Percentiles rank a stretch among this genome's conserved stretches.
phyloP scores from a whole-genome alignment of 768 basidiomycete species.

The Russula lepida region DNA sequence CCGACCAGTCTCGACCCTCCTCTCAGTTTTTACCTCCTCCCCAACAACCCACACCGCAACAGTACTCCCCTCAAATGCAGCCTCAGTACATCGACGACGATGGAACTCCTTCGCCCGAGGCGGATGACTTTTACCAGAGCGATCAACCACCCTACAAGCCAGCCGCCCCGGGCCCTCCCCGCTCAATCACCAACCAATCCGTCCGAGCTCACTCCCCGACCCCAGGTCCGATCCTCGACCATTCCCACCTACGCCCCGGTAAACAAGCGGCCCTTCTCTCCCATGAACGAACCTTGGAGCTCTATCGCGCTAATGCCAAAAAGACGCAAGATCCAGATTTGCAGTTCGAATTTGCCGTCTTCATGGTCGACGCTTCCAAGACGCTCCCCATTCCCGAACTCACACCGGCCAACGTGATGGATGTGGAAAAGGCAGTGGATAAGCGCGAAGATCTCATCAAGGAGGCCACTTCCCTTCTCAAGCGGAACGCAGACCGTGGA shows the following conservation, averaged over 20 bases:
- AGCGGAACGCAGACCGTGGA: conserved; percentile 87
- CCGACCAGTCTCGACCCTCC: conserved; percentile 13
- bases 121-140: conserved; percentile 21
- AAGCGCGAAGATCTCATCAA: conserved; percentile 82
- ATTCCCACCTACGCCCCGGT: conserved; percentile 88
- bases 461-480: conserved; percentile 82
- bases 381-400: conserved; percentile 67
- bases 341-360: conserved; percentile 97
- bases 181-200: conserved; percentile 45
- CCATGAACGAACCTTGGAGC: conserved; percentile 91
- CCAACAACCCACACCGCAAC: neutral
- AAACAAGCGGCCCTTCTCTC: conserved; percentile 89
- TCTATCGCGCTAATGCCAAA: conserved; percentile 96
- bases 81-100: conserved; percentile 19
- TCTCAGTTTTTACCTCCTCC: conserved; percentile 5
- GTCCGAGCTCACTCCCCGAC: conserved; percentile 61
- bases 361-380: conserved; percentile 97
- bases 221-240: conserved; percentile 68
- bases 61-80: conserved; percentile 15
- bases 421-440: conserved; percentile 71
- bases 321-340: conserved; percentile 97
- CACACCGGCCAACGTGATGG: conserved; percentile 65
- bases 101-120: conserved; percentile 14
- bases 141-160: conserved; percentile 3
- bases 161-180: conserved; percentile 10